phyloP scores from a whole-genome alignment of 352 stramenopile genomes.

The Globisporangium sylvaticum region DNA sequence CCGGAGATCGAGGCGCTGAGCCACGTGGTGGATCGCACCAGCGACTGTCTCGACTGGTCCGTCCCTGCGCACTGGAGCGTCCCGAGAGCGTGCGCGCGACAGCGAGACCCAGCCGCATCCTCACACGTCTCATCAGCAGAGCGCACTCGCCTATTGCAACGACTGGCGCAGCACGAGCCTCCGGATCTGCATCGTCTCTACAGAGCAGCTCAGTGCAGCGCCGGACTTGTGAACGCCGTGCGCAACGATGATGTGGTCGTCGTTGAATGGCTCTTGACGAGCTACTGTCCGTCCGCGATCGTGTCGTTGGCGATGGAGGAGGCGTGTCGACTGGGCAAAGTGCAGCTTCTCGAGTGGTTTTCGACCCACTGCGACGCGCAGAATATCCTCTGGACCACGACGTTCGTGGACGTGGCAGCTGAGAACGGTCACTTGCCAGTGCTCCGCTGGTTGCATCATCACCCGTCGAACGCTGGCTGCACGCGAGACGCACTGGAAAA shows the following conservation, averaged over 20 bases:
- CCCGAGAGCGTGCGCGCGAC: not conserved
- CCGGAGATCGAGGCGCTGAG: conserved; percentile 8
- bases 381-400: not conserved
- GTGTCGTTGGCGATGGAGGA: conserved; percentile 7
- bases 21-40: conserved; percentile 4
- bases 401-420: not conserved
- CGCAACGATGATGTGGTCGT: not conserved
- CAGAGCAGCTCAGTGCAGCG: not conserved
- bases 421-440: not conserved
- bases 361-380: not conserved
- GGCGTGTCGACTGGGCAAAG: conserved; percentile 2
- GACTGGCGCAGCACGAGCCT: not conserved
- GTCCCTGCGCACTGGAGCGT: conserved; percentile 3
- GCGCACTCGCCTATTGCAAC: not conserved
- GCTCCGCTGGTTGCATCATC: not conserved
- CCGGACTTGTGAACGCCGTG: conserved; percentile 2
- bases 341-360: not conserved
- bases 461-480: not conserved
- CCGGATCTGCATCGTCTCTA: not conserved
- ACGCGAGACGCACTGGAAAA: not conserved
- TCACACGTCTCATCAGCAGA: not conserved
- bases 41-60: conserved; percentile 4
- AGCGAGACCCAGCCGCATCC: not conserved
- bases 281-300: not conserved
- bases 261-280: not conserved